A percentile compares a stretch with the other conserved stretches of the same genome.
Conservation (phyloP, 768 basidiomycete genomes). For the Sporobolomyces pararoseus region DNA sequence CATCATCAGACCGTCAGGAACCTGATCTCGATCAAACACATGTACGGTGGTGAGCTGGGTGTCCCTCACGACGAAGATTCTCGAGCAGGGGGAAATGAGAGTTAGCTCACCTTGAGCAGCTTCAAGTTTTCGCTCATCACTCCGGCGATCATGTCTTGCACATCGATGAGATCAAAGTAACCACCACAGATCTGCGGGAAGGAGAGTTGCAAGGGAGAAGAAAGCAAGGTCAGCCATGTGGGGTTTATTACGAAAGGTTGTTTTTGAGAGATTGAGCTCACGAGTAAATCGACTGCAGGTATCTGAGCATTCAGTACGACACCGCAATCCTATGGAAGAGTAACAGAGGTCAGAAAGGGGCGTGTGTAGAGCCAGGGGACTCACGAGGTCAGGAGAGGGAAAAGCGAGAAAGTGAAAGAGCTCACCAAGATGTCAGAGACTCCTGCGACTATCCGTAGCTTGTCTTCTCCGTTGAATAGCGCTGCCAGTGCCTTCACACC, state of each 20-base stretch:
- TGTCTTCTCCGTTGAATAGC: slow-evolving; percentile 6
- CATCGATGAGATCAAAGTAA: slow-evolving; percentile 32
- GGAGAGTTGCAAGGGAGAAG: too few relatives aligned
- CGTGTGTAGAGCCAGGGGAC: neutral
- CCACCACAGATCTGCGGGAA: slow-evolving; percentile 29
- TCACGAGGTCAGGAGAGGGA: neutral
- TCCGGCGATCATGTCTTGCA: slow-evolving; percentile 29
- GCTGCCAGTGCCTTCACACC: slow-evolving; percentile 11
- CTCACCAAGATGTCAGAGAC: slow-evolving; percentile 26
- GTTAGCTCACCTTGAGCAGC: slow-evolving; percentile 21
- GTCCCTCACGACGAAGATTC: too few relatives aligned
- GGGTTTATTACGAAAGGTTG: too few relatives aligned
- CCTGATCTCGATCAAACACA: neutral
- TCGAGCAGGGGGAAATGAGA: too few relatives aligned
- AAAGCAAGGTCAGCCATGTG: too few relatives aligned
- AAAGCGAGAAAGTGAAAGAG: neutral
- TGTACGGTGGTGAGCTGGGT: too few relatives aligned
- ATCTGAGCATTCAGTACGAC: slow-evolving; percentile 30
- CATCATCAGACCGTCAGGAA: slow-evolving; percentile 32
- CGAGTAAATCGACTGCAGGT: slow-evolving; percentile 24
- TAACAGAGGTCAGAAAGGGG: neutral
- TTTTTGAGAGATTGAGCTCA: neutral
- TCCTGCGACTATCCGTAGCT: slow-evolving; percentile 7
- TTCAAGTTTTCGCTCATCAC: neutral
- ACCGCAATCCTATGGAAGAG: slow-evolving; percentile 21